phyloP scores from a whole-genome alignment of 345 rosid species.

The Bruguiera sexangula region DNA sequence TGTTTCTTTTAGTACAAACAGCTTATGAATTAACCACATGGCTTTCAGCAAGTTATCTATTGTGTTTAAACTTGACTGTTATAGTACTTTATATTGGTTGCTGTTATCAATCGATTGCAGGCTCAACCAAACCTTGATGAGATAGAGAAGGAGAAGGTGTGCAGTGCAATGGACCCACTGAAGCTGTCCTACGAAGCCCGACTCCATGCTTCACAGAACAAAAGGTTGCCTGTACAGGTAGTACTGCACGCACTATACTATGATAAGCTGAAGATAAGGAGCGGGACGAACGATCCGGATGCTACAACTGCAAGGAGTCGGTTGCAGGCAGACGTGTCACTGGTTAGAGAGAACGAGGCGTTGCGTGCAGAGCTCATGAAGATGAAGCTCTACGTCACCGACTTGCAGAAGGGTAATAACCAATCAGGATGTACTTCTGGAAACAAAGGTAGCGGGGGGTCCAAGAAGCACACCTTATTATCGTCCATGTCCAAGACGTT shows the following conservation, averaged over 20 bases:
- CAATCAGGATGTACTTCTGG: constrained; percentile 27
- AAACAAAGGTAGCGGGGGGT: constrained; percentile 25
- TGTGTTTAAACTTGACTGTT: no score
- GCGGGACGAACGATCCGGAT: constrained; percentile 47
- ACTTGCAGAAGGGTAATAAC: constrained; percentile 43
- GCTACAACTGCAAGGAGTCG: constrained; percentile 52
- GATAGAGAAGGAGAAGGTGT: constrained; percentile 81
- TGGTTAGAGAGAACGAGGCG: constrained; percentile 80
- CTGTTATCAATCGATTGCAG: constrained; percentile 21
- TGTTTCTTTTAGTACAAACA: no score
- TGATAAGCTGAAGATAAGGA: constrained; percentile 82
- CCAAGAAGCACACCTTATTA: constrained; percentile 47
- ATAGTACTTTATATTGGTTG: background rate
- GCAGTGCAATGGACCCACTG: constrained; percentile 85
- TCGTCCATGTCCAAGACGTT: constrained; percentile 82
- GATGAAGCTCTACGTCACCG: constrained; percentile 78
- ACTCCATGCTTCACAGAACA: constrained; percentile 96
- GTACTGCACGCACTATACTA: constrained; percentile 85
- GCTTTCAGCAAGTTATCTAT: no score
- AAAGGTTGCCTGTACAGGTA: constrained; percentile 79
- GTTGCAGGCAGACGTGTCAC: constrained; percentile 57
- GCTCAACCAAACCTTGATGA: constrained; percentile 84
- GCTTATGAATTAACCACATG: no score
- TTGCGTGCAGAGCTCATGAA: constrained; percentile 69
- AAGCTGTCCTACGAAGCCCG: constrained; percentile 87